phyloP scores from a whole-genome alignment of 306 rosid genomes.

The Hippophae tibetana region DNA sequence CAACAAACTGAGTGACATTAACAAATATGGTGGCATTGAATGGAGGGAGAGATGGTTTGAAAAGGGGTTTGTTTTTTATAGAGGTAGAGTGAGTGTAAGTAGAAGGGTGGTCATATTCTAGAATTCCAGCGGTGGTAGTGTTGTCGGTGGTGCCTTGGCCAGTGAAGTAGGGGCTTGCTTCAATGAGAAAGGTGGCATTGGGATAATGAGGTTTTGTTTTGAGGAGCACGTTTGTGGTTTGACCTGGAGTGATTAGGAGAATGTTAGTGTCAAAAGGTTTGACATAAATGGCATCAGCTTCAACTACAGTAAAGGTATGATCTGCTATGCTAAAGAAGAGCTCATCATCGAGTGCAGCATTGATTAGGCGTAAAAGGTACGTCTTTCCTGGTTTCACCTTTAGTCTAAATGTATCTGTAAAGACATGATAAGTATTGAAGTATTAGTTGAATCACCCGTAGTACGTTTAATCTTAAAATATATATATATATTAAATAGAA shows the following conservation, averaged over 20 bases:
- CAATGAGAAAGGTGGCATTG: constrained; percentile 55
- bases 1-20: constrained; percentile 53
- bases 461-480: too few relatives aligned
- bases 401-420: constrained; percentile 59
- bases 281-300: constrained; percentile 59
- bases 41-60: constrained; percentile 50
- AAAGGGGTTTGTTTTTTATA: constrained; percentile 21
- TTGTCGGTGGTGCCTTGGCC: constrained; percentile 62
- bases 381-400: constrained; percentile 71
- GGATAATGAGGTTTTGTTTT: constrained; percentile 43
- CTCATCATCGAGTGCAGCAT: constrained; percentile 88
- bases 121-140: constrained; percentile 57
- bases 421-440: too few relatives aligned
- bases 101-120: constrained; percentile 37
- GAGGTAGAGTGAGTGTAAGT: not conserved
- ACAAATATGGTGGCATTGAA: constrained; percentile 53
- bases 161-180: constrained; percentile 49
- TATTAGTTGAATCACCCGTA: too few relatives aligned
- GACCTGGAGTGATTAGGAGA: constrained; percentile 57
- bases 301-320: constrained; percentile 62
- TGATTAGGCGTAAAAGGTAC: constrained; percentile 61
- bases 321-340: constrained; percentile 70
- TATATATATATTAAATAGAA: too few relatives aligned
- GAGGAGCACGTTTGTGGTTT: constrained; percentile 62
- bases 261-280: constrained; percentile 52